Conservation (phyloP, 2,329 filamentous ascomycete genomes). For the Spiromastix sp. region DNA sequence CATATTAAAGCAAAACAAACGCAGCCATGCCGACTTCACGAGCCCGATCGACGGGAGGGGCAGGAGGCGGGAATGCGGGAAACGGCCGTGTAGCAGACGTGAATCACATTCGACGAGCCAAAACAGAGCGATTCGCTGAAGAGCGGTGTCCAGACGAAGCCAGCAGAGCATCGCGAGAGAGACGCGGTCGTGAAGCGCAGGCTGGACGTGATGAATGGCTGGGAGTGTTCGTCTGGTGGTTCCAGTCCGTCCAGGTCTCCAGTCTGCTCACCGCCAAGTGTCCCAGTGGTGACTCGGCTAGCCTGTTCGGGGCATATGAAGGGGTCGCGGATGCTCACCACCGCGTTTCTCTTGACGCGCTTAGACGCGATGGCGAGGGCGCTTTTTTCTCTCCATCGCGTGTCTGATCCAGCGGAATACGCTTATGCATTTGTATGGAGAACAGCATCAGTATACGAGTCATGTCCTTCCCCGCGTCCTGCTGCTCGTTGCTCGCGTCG, state of each 20-base stretch:
- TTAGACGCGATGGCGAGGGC: not conserved
- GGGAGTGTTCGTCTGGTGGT: no score
- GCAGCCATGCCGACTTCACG: no score
- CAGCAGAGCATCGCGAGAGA: constrained; percentile 7
- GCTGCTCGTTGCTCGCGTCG: no score
- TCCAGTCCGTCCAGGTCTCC: no score
- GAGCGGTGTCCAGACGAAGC: constrained; percentile 6
- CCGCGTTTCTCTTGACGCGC: not conserved
- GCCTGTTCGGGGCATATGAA: not conserved
- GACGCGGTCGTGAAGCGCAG: constrained; percentile 8
- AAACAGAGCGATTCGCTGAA: constrained; percentile 10
- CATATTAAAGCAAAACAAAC: no score
- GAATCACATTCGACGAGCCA: constrained; percentile 6
- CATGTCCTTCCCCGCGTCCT: no score
- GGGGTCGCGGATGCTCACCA: not conserved
- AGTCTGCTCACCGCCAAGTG: constrained; percentile 2
- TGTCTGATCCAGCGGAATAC: no score
- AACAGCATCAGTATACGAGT: no score
- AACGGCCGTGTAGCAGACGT: constrained; percentile 1
- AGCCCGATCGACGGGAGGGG: no score
- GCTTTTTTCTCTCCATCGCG: no score
- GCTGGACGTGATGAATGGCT: constrained; percentile 12
- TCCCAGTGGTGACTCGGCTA: not conserved
- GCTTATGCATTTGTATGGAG: no score
- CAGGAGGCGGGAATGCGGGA: not conserved